A percentile compares a stretch with the other conserved stretches of the same genome.
These are phyloP conservation scores for Bipolaris gigantea DNA, from an alignment of 2,329 filamentous ascomycete species.

Conservation along the genomic window DNA sequence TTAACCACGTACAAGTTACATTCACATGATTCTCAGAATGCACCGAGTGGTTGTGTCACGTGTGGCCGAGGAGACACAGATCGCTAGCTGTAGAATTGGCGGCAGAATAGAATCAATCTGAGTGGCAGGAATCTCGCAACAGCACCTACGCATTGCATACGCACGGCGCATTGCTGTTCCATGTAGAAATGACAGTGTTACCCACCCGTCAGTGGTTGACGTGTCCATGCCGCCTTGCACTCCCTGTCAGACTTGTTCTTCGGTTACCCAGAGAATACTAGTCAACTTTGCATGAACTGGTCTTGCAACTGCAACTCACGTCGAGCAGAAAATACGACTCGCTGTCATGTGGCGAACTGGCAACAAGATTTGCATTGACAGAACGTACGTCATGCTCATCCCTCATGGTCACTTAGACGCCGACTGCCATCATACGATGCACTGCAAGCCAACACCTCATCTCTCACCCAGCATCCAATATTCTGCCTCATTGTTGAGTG, in stretches of 20 bases:
- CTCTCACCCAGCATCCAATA: background rate
- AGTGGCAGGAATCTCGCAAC: background rate
- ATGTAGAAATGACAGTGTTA: background rate
- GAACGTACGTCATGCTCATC: background rate
- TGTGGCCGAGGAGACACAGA: background rate
- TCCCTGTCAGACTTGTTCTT: slow-evolving; percentile 24
- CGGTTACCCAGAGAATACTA: slow-evolving; percentile 15
- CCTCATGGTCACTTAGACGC: background rate
- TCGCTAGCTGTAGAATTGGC: background rate
- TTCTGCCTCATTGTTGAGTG: background rate
- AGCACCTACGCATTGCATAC: slow-evolving; percentile 10
- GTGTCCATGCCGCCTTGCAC: slow-evolving; percentile 15
- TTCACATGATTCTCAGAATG: background rate
- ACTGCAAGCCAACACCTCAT: slow-evolving; percentile 1
- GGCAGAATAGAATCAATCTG: background rate
- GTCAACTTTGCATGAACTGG: slow-evolving; percentile 17
- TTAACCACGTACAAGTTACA: background rate
- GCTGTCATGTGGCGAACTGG: slow-evolving; percentile 1
- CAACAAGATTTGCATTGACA: background rate
- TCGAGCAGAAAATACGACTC: background rate
- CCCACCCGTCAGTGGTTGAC: slow-evolving; percentile 9
- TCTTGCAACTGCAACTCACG: slow-evolving; percentile 3
- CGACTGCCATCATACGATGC: slow-evolving; percentile 4
- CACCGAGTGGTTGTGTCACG: background rate
- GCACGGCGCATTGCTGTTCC: slow-evolving; percentile 11